phyloP scores from a whole-genome alignment of 352 stramenopile genomes.

The Thalassiosira exigua region DNA sequence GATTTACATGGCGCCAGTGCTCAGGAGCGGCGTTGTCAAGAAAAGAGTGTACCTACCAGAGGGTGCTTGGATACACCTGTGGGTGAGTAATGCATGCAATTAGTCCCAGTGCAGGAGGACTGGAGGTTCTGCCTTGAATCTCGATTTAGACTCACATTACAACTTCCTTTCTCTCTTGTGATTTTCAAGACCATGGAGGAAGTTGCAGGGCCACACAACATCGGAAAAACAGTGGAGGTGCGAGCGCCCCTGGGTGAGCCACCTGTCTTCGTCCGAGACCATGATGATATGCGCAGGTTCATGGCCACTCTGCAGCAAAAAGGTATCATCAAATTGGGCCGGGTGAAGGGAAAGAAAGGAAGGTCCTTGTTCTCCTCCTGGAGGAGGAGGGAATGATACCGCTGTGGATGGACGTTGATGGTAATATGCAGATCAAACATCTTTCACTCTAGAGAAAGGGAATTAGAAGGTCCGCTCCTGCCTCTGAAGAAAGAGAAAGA shows the following conservation, averaged over 20 bases:
- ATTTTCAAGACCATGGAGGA: conserved; percentile 21
- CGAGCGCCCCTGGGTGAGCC: conserved; percentile 43
- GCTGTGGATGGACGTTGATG: background rate
- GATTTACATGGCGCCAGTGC: conserved; percentile 52
- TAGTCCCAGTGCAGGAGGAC: too few relatives aligned
- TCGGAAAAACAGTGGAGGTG: conserved; percentile 40
- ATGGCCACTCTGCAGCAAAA: conserved; percentile 27
- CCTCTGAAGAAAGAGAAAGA: background rate
- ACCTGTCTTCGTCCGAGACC: conserved; percentile 50
- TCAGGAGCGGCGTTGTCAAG: conserved; percentile 48
- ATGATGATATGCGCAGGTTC: conserved; percentile 35
- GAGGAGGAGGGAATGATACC: background rate
- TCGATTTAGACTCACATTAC: too few relatives aligned
- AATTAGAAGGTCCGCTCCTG: background rate
- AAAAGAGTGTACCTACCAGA: conserved; percentile 53
- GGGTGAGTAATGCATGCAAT: conserved; percentile 27
- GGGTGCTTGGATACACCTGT: conserved; percentile 57
- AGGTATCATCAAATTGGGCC: conserved; percentile 22
- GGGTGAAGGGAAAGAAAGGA: background rate
- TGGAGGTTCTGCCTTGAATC: too few relatives aligned
- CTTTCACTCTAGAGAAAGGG: background rate
- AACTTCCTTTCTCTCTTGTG: background rate
- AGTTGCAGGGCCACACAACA: conserved; percentile 24
- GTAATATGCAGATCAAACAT: background rate
- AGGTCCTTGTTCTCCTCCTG: background rate